phyloP scores from a whole-genome alignment of 345 rosid species.

The Conringia planisiliqua region DNA sequence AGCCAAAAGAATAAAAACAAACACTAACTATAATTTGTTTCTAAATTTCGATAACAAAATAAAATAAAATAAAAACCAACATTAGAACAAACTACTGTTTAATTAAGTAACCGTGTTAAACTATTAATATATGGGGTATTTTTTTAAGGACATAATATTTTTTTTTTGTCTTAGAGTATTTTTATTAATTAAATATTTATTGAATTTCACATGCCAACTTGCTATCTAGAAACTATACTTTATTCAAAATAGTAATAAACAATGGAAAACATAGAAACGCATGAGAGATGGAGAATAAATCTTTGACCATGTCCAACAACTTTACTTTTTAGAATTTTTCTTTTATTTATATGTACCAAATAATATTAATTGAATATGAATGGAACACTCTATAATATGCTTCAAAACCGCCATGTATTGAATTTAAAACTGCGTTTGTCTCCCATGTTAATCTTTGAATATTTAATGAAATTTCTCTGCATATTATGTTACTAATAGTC shows the following conservation, averaged over 20 bases:
- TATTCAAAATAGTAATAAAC: conserved; percentile 16
- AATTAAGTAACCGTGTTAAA: background rate
- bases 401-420: background rate
- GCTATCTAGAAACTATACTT: conserved; percentile 13
- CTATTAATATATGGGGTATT: background rate
- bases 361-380: background rate
- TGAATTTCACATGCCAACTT: conserved; percentile 30
- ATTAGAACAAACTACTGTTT: background rate
- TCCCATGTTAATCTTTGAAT: conserved; percentile 26
- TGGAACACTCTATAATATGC: conserved; percentile 22
- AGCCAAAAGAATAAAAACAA: background rate
- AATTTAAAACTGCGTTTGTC: conserved; percentile 10
- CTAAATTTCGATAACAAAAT: background rate
- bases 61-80: background rate
- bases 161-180: background rate
- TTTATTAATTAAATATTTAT: background rate
- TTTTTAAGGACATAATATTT: background rate
- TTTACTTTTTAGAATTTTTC: background rate
- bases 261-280: conserved; percentile 26
- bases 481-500: conserved; percentile 2
- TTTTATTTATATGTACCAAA: background rate
- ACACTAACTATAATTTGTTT: no score
- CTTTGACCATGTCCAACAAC: conserved; percentile 29
- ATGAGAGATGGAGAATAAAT: conserved; percentile 29
- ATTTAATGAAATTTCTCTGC: background rate